phyloP scores from a whole-genome alignment of 139 green algal genomes.

The Coelastrella sp. region DNA sequence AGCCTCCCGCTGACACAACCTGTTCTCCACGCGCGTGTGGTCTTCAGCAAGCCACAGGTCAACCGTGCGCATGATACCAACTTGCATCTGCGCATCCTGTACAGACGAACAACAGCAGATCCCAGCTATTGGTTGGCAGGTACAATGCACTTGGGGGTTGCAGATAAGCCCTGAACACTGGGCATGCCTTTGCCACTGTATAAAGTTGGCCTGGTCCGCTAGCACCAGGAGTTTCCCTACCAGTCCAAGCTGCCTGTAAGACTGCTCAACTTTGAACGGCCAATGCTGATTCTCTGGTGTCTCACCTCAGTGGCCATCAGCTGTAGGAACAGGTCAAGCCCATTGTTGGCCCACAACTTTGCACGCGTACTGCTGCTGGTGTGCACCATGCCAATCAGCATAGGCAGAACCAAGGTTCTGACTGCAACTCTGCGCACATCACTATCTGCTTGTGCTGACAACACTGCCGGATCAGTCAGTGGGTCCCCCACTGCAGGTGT shows the following conservation, averaged over 20 bases:
- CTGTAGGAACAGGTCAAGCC: slow-evolving; percentile 77
- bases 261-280: background rate
- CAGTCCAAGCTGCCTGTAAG: background rate
- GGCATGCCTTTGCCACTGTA: background rate
- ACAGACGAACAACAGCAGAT: background rate
- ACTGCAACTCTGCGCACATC: slow-evolving; percentile 46
- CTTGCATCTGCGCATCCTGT: slow-evolving; percentile 64
- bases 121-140: background rate
- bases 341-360: slow-evolving; percentile 70
- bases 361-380: slow-evolving; percentile 62
- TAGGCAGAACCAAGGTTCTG: slow-evolving; percentile 64
- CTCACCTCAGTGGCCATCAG: slow-evolving; percentile 64
- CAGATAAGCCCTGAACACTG: too few species aligned
- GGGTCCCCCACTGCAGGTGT: slow-evolving; percentile 30
- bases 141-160: too few species aligned
- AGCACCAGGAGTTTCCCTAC: background rate
- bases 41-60: slow-evolving; percentile 81
- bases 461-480: background rate
- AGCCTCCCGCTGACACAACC: slow-evolving; percentile 65
- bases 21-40: slow-evolving; percentile 67
- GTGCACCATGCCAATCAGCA: slow-evolving; percentile 78
- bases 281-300: background rate
- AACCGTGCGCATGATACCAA: slow-evolving; percentile 72
- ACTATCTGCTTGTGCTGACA: slow-evolving; percentile 17
- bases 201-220: background rate